Evolutionary conservation across 202 grass and related monocot species (phyloP).

Genomic region (Elaeis oleifera): DNA sequence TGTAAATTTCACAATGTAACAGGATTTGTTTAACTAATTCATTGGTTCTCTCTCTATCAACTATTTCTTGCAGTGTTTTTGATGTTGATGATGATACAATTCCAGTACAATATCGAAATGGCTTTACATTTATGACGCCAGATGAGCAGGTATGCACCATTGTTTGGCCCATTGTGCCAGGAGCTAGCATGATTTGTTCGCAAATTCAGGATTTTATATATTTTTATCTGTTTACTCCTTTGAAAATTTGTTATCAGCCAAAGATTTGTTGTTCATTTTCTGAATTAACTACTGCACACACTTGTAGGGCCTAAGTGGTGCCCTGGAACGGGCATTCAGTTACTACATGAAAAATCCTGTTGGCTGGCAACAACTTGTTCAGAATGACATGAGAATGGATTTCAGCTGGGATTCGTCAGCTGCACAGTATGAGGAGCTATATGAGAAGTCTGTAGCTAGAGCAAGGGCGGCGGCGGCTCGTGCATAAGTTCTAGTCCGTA

Average conservation of each 20-base stretch:
- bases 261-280: not conserved
- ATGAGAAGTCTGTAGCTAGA: constrained; percentile 49
- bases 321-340: constrained; percentile 63
- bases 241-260: not conserved
- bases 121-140: constrained; percentile 73
- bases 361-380: constrained; percentile 61
- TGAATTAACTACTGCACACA: constrained; percentile 15
- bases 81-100: constrained; percentile 57
- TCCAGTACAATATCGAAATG: constrained; percentile 57
- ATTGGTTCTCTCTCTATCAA: too few species aligned
- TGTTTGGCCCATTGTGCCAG: not conserved
- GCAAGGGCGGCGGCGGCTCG: constrained; percentile 39
- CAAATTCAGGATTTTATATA: too few species aligned
- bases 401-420: constrained; percentile 84
- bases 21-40: too few species aligned
- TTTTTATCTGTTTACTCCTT: not conserved
- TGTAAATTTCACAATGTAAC: too few species aligned
- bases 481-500: constrained; percentile 3
- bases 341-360: constrained; percentile 61
- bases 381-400: constrained; percentile 75
- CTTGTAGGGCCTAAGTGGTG: constrained; percentile 50
- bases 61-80: constrained; percentile 60
- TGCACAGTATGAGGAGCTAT: constrained; percentile 75
- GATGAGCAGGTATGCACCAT: constrained; percentile 64
- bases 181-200: too few species aligned